Base-by-base conservation (phyloP, 257 asterid species). In the Voacanga thouarsii region DNA sequence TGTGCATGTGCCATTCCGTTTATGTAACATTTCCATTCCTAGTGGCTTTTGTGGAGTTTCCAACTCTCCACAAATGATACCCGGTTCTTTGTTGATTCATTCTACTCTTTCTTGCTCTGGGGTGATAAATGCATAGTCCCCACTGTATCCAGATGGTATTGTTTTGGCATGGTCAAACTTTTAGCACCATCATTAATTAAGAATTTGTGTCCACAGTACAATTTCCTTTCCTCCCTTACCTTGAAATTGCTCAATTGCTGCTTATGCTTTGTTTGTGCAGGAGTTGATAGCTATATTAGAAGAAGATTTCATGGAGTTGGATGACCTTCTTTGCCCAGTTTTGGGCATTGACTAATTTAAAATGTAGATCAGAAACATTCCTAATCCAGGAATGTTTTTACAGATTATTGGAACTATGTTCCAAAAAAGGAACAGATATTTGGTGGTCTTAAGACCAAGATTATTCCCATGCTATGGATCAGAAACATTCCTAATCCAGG, bases 281-380 rank as follows among this genome's bases (percentile, higher is more conserved):
- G 84, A 80, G 61, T n/a, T 75, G 56, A 16, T 61, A 60, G 80
- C 79, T 47, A 75, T 82, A 65, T 39, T 60, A 47, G 86, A 82
- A 72, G 89, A 76, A 56, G 89, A 82, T 78, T 86, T 71, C 74
- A 55, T 86, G 30, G 89, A 86, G 86, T 63, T 86, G 74, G 80
- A 86, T 78, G 89, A 84, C 79, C 85, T 84, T 75, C 71, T 77
- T 12, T 75, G 75, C 77, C 86, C 85, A 6, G 86, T 84, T 75
- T 65, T 77, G 12, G 85, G 80, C 55, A 45, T 80, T 72, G 83
- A 68, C 80, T 84, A 78, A 80, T 61, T 63, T 10, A 43, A 18
- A 33, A 16, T 61, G 21, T 19, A 26, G 37, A 26, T 24, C 0
- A 53, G n/a, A 7, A 53, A 18, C 60, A 15, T 12, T 24, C 41